phyloP scores from a whole-genome alignment of 169 alveolate genomes.

The Plasmodium falciparum region DNA sequence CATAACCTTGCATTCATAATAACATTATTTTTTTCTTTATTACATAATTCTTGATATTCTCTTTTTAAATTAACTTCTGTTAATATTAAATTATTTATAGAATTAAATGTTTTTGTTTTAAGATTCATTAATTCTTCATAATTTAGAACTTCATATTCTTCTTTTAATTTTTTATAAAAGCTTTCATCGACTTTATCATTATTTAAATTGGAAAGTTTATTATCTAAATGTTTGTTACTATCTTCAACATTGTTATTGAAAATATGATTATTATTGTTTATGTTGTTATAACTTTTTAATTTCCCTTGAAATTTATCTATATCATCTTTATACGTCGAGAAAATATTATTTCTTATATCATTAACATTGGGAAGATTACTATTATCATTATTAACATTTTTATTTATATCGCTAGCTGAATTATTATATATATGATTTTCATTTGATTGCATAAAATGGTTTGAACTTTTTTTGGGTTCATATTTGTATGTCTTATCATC shows the following conservation, averaged over 20 bases:
- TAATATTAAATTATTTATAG: conserved; percentile 58
- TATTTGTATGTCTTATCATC: too few species aligned
- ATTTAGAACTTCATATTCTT: conserved; percentile 51
- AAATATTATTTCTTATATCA: background rate
- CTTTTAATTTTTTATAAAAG: conserved; percentile 71
- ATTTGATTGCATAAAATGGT: too few species aligned
- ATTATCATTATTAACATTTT: background rate
- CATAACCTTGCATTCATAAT: conserved; percentile 62
- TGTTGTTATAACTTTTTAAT: conserved; percentile 31
- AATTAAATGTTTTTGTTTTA: conserved; percentile 58
- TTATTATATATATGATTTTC: background rate
- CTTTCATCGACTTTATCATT: conserved; percentile 71
- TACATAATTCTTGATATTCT: conserved; percentile 69
- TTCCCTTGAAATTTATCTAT: conserved; percentile 56
- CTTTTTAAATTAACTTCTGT: conserved; percentile 61
- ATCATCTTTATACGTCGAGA: conserved; percentile 39
- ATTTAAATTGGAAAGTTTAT: conserved; percentile 21
- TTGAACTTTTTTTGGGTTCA: too few species aligned
- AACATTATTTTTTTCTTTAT: conserved; percentile 63
- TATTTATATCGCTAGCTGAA: background rate
- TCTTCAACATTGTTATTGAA: conserved; percentile 18
- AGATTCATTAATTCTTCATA: conserved; percentile 42
- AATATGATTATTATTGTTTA: background rate
- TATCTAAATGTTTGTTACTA: conserved; percentile 29
- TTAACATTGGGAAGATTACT: background rate